Evolutionary conservation across 2,329 filamentous ascomycete species (phyloP), one percentile per base, ranked within the genome.

Genomic region (Epichloe amarillans): DNA sequence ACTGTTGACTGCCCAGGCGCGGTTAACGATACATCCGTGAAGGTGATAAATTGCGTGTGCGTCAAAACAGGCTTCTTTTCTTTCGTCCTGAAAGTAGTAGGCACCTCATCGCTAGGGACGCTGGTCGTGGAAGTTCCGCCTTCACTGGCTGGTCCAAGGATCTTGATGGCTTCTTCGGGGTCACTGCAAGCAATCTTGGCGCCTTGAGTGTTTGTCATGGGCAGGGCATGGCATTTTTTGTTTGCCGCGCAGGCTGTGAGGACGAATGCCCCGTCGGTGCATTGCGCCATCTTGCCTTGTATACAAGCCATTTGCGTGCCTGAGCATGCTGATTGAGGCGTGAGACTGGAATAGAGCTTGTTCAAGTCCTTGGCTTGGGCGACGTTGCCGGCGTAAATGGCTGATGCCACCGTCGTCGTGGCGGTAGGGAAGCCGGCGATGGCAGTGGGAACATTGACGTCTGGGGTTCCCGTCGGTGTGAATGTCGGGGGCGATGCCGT

Each of bases 271-370:
- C 72, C 71, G 5, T 54, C 52, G 11, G 63, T 61, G 57, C 79
- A 83, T 14, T 60, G 60, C n/a, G 67, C 76, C 4, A 74, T 58
- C 47, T 71, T 67, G 21, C 75, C 73, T 14, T 66, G 60, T 43
- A 82, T 71, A 50, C 79, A 82, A 4, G 77, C 77, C 3, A 70
- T 66, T 52, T 80, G 73, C 26, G 66, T 66, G 1, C 59, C 49
- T 0, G 57, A 59, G 58, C 79, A 82, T 47, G 72, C 66, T 3
- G 74, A 72, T 19, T 70, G 55, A 5, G 68, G 63, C 1, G 69
- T 72, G 36, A 77, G 62, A 1, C 56, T 60, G 26, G 66, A 65
- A 53, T 75, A 79, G 23, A 73, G 54, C 10, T 63, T 54, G 60
- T 82, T 82, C 57, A 75, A 70, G 3, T 61, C 52, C 40, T 65